Evolutionary conservation across 192 early-diverging fungal genomes (phyloP).

Genomic region (Coemansia sp.): DNA sequence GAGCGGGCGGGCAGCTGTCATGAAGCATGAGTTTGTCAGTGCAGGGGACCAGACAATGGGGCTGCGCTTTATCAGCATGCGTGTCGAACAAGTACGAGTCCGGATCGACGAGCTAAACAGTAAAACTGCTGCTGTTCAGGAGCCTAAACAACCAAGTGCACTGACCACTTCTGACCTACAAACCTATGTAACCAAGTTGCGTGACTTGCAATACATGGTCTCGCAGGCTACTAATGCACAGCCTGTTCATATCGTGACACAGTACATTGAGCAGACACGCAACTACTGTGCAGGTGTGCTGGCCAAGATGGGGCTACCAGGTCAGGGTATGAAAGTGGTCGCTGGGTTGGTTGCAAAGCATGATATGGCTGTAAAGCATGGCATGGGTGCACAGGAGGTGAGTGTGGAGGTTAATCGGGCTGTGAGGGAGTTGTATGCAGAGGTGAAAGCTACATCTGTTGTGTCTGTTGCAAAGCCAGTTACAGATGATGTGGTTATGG

Average conservation of each 20-base stretch:
- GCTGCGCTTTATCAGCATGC: conserved; percentile 6
- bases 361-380: background rate
- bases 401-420: too few relatives aligned
- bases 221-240: background rate
- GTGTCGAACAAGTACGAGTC: background rate
- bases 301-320: background rate
- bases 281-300: background rate
- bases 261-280: conserved; percentile 4
- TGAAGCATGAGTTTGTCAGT: background rate
- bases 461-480: too few relatives aligned
- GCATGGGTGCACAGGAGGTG: background rate
- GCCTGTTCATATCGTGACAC: too few relatives aligned
- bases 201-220: background rate
- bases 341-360: background rate
- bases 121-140: too few relatives aligned
- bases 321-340: background rate
- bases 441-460: too few relatives aligned
- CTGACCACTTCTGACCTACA: background rate
- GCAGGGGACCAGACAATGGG: background rate
- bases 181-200: background rate
- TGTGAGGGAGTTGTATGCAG: too few relatives aligned
- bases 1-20: background rate
- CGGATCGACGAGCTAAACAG: background rate
- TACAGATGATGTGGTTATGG: too few relatives aligned
- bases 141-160: too few relatives aligned